Evolutionary conservation across 1,139 yeast genomes (phyloP), one percentile per base, ranked within the genome.

Genomic region (Saccharomyces hybrid): DNA sequence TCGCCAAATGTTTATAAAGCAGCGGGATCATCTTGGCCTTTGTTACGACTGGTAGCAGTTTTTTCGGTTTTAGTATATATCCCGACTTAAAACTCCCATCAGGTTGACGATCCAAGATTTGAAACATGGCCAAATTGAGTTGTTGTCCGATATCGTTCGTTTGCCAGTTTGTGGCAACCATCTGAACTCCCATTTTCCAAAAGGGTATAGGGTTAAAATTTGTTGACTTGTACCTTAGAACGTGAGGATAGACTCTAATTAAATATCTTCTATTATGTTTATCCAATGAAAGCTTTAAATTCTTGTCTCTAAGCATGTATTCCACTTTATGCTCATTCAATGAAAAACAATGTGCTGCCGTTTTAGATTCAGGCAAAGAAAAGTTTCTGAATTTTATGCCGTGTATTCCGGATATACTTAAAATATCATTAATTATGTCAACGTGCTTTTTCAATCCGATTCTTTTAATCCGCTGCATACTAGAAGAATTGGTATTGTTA

Each of bases 111-210:
- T 78, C 74, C 0, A 80, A 79, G 3, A 78, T 74, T 49, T 81
- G 73, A 69, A 93, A 93, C 76, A 91, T 74, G 0, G 97, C 88
- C 61, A 87, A 88, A 68, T 90, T 91, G n/a, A 93, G 66, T 65
- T 89, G 96, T 67, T 90, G 93, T 0, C 97, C 97, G 24, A 82
- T 60, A 66, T 93, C 99, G 68, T 82, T 86, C 0, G 96, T 86
- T 70, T 93, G 99, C 98, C 98, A 95, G 66, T 93, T 93, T 1
- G 96, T 84, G 0, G 99, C 98, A 2, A 88, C 98, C 90, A 95
- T 81, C 66, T 93, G 99, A 3, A 80, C 85, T 0, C 99, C 99
- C 53, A 79, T 75, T 50, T 77, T 76, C 99, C 99, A 93, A 64
- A 81, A 89, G 0, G 71, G 72, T 4, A 88, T 73, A 0, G 99